Conservation (phyloP, 345 rosid genomes). For the Citrus glauca region DNA sequence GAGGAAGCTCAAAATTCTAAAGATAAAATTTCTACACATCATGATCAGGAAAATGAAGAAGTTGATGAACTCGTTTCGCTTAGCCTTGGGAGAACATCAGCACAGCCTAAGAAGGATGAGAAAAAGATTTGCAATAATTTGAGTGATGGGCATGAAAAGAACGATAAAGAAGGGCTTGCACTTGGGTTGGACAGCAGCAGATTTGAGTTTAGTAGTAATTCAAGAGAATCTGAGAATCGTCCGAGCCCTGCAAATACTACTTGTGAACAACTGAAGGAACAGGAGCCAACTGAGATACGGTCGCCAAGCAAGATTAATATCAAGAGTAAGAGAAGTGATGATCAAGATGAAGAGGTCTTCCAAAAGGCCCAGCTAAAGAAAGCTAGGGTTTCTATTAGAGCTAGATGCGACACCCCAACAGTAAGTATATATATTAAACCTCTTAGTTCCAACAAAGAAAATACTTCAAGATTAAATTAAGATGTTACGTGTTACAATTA, state of each 20-base stretch:
- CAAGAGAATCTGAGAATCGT: conserved; percentile 12
- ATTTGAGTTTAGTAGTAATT: conserved; percentile 18
- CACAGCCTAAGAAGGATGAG: conserved; percentile 4
- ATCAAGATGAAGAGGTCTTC: conserved; percentile 38
- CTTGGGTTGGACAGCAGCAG: conserved; percentile 37
- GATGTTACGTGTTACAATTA: background rate
- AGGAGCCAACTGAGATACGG: conserved; percentile 25
- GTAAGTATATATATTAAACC: conserved; percentile 26
- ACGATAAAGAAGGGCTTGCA: conserved; percentile 13
- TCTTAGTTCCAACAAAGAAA: background rate
- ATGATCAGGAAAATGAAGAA: conserved; percentile 16
- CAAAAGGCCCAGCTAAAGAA: conserved; percentile 50
- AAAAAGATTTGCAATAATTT: conserved; percentile 7
- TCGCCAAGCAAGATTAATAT: conserved; percentile 31
- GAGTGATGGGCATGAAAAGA: background rate
- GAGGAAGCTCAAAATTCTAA: conserved; percentile 4
- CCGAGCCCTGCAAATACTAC: conserved; percentile 18
- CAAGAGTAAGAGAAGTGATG: conserved; percentile 40
- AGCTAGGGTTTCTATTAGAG: conserved; percentile 81
- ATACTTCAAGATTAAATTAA: background rate
- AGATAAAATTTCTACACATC: background rate
- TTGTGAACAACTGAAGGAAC: conserved; percentile 23
- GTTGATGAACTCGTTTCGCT: conserved; percentile 38
- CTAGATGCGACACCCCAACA: conserved; percentile 78
- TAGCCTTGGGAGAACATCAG: conserved; percentile 36